Conservation (phyloP, 2,329 filamentous ascomycete species). For the Neonectria neomacrospora region DNA sequence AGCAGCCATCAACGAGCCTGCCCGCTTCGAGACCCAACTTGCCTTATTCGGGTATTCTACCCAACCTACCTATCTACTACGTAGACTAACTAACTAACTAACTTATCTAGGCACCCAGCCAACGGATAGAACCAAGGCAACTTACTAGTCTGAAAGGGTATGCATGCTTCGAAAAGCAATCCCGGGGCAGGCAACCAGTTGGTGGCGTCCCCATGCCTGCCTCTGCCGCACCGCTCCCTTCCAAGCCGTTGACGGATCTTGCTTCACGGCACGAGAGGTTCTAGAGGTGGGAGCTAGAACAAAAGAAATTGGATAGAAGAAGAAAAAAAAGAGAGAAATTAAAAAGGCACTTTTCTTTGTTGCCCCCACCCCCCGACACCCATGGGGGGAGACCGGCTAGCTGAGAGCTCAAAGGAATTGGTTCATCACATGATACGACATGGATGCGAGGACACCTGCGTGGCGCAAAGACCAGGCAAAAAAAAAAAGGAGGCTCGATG, state of each 20-base stretch:
- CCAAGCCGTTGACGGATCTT: background rate
- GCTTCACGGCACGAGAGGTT: too few relatives aligned
- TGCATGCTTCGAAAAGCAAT: background rate
- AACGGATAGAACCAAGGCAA: too few relatives aligned
- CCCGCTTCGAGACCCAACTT: background rate
- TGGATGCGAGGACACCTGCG: constrained; percentile 39
- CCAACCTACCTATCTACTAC: background rate
- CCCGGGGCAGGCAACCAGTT: constrained; percentile 8
- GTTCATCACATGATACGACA: constrained; percentile 41
- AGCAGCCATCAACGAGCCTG: background rate
- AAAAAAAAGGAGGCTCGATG: constrained; percentile 21
- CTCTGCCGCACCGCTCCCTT: background rate
- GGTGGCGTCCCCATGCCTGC: constrained; percentile 9
- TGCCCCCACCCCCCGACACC: background rate
- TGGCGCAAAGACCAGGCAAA: constrained; percentile 22
- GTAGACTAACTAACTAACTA: background rate
- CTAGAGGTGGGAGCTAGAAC: background rate
- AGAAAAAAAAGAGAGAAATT: background rate
- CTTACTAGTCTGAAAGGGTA: background rate
- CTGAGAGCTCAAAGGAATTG: constrained; percentile 15
- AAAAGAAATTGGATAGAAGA: background rate
- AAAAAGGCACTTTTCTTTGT: background rate
- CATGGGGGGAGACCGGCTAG: constrained; percentile 3
- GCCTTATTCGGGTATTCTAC: background rate
- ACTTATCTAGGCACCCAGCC: too few relatives aligned